Evolutionary conservation across 2,329 filamentous ascomycete species (phyloP).

Genomic region (Sclerotinia nivalis): DNA sequence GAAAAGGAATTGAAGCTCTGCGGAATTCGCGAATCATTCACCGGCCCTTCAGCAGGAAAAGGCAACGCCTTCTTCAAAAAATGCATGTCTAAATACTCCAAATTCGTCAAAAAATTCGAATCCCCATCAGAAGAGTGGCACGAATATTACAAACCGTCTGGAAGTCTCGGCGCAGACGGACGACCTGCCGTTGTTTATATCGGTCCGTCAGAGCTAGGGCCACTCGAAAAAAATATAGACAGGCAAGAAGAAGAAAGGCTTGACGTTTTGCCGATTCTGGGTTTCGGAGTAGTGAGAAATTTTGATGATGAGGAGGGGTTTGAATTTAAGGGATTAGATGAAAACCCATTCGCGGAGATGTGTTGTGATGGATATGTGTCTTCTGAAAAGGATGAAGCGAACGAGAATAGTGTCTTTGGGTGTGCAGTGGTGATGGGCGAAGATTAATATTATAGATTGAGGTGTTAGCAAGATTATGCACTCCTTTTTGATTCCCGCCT

Average conservation of each 20-base stretch:
- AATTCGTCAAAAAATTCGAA: background rate
- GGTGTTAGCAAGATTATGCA: background rate
- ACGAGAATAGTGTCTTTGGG: background rate
- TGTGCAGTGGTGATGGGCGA: background rate
- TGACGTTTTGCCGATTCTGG: background rate
- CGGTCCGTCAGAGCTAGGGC: background rate
- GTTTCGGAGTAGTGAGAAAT: background rate
- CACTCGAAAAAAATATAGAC: background rate
- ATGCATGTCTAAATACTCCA: background rate
- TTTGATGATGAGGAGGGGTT: background rate
- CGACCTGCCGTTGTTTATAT: background rate
- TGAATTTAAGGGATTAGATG: rapidly evolving
- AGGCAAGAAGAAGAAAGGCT: background rate
- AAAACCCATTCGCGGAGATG: background rate
- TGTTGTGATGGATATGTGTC: background rate
- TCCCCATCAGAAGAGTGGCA: background rate
- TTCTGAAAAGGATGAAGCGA: background rate
- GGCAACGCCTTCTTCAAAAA: background rate
- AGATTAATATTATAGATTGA: background rate
- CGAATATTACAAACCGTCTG: background rate
- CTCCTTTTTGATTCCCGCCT: background rate
- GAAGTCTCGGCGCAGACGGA: background rate
- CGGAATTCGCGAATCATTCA: background rate
- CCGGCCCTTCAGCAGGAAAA: background rate
- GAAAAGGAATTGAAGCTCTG: background rate